Conservation (phyloP, 2,329 filamentous ascomycete species). For the Allantophomopsis lycopodina region DNA sequence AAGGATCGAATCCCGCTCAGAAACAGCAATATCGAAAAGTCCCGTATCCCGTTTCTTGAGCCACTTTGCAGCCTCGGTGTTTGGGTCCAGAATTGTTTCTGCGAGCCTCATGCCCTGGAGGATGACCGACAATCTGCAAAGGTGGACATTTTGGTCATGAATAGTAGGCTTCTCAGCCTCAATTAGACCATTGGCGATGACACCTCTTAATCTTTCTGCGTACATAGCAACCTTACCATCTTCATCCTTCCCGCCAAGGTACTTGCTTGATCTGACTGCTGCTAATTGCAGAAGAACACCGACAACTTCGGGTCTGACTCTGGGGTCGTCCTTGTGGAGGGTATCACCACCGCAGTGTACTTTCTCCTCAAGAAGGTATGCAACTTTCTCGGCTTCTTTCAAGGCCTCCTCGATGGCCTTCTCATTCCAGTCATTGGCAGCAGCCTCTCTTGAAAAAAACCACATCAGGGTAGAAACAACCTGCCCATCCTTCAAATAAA, state of each 20-base stretch:
- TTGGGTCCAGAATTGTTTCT: constrained; percentile 15
- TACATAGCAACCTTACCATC: constrained; percentile 24
- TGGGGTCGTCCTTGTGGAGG: constrained; percentile 17
- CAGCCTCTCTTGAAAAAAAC: constrained; percentile 10
- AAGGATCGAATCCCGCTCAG: too few relatives aligned
- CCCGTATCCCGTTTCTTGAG: not conserved
- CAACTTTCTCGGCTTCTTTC: constrained; percentile 14
- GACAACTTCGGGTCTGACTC: constrained; percentile 24
- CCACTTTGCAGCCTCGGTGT: constrained; percentile 3
- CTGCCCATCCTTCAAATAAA: constrained; percentile 8
- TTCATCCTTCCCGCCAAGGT: constrained; percentile 23
- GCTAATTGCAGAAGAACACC: constrained; percentile 27
- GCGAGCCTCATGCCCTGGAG: constrained; percentile 26
- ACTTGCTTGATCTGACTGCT: constrained; percentile 24
- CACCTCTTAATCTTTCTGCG: constrained; percentile 13
- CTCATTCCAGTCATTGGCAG: constrained; percentile 7
- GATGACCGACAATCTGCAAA: constrained; percentile 21
- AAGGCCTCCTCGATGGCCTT: constrained; percentile 14
- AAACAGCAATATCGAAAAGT: not conserved
- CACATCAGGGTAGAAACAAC: constrained; percentile 8
- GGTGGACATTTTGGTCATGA: constrained; percentile 1
- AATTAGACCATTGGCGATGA: constrained; percentile 1
- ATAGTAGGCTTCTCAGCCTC: not conserved
- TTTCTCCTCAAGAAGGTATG: constrained; percentile 14
- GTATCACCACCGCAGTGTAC: constrained; percentile 8